phyloP scores from a whole-genome alignment of 1,139 yeast genomes.

The Saccharomyces pastorianus region DNA sequence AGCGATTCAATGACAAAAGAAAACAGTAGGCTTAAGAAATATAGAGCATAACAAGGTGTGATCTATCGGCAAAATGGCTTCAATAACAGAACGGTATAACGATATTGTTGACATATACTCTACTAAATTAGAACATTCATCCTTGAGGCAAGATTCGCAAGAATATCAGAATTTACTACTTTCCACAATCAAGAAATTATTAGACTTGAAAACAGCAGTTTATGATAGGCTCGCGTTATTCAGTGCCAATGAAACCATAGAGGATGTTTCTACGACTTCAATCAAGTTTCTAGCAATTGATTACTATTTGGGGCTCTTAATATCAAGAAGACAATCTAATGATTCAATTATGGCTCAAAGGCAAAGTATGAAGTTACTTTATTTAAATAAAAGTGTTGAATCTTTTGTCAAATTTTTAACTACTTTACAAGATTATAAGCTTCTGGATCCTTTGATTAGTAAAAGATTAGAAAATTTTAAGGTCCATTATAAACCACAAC shows the following conservation, averaged over 20 bases:
- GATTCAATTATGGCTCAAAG: conserved; percentile 8
- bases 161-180: conserved; percentile 30
- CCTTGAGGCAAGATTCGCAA: conserved; percentile 31
- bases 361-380: conserved; percentile 33
- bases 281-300: conserved; percentile 47
- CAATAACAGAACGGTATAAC: conserved; percentile 16
- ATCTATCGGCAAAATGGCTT: conserved; percentile 6
- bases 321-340: conserved; percentile 28
- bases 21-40: not conserved
- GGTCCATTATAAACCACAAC: conserved; percentile 37
- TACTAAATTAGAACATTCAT: conserved; percentile 13
- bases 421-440: conserved; percentile 36
- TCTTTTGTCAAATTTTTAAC: conserved; percentile 41
- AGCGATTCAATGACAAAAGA: not conserved
- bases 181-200: conserved; percentile 22
- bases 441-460: conserved; percentile 37
- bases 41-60: too few species aligned
- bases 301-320: conserved; percentile 40
- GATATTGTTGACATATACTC: conserved; percentile 12
- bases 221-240: conserved; percentile 38
- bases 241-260: conserved; percentile 52
- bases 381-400: conserved; percentile 38
- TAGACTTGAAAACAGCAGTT: conserved; percentile 31
- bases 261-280: conserved; percentile 49
- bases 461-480: conserved; percentile 37